Conservation (phyloP, 495 filamentous ascomycete genomes). For the Lineolata rhizophorae region DNA sequence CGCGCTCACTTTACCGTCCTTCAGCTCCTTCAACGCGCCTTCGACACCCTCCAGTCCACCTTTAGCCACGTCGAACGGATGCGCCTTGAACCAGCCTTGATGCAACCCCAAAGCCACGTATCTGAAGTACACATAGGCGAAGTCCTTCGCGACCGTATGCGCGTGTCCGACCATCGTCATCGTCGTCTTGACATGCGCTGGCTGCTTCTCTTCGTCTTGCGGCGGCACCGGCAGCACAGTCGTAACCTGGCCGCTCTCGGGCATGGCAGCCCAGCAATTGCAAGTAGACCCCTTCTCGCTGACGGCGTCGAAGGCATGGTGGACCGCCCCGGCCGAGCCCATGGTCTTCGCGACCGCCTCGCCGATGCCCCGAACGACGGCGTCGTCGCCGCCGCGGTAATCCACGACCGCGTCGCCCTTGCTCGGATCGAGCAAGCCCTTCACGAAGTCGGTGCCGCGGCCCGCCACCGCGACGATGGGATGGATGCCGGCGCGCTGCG, state of each 20-base stretch:
- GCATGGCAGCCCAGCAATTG: conserved; percentile 23
- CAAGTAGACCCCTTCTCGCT: conserved; percentile 27
- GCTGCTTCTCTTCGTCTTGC: conserved; percentile 12
- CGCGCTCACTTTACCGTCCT: conserved; percentile 39
- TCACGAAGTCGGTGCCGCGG: conserved; percentile 29
- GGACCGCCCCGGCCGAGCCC: neutral
- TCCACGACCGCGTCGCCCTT: conserved; percentile 54
- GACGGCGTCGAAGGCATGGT: conserved; percentile 38
- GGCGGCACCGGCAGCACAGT: conserved; percentile 28
- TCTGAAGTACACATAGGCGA: conserved; percentile 31
- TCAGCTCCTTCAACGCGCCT: conserved; percentile 29
- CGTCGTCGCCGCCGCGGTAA: conserved; percentile 39
- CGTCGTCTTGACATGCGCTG: conserved; percentile 8
- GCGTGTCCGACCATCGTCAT: conserved; percentile 25
- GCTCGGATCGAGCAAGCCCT: conserved; percentile 31
- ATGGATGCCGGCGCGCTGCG: conserved; percentile 43
- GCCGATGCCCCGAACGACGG: conserved; percentile 27
- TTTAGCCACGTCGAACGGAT: conserved; percentile 37
- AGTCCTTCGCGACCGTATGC: conserved; percentile 28
- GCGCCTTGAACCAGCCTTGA: conserved; percentile 37
- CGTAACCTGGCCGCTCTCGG: conserved; percentile 26
- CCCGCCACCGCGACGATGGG: conserved; percentile 53
- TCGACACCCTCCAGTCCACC: conserved; percentile 34
- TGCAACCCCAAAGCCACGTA: conserved; percentile 29
- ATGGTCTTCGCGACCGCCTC: conserved; percentile 19